Evolutionary conservation across 495 filamentous ascomycete species (phyloP).

Genomic region (Aspergillus heteromorphus): DNA sequence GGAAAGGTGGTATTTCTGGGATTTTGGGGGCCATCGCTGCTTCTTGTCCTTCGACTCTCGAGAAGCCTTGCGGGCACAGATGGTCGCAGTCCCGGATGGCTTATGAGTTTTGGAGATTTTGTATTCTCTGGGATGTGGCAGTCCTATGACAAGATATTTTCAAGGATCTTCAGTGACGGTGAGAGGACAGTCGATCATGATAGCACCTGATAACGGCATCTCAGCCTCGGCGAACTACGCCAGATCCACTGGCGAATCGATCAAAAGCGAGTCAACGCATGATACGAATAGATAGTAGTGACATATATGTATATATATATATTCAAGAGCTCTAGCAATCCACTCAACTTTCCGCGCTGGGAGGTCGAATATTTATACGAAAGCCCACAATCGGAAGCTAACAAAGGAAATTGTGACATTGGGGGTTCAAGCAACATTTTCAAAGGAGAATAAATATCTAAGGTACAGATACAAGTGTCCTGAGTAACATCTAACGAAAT

Average conservation of each 20-base stretch:
- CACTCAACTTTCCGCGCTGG: background rate
- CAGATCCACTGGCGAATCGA: background rate
- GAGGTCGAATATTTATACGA: background rate
- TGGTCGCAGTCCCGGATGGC: slow-evolving; percentile 64
- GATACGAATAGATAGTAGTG: no score
- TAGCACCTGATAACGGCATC: background rate
- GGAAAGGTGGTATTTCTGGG: slow-evolving; percentile 57
- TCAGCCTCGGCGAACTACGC: background rate
- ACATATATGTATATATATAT: no score
- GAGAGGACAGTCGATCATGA: slow-evolving; percentile 58
- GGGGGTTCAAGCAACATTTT: slow-evolving; percentile 35
- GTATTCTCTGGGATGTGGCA: slow-evolving; percentile 60
- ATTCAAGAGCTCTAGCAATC: background rate
- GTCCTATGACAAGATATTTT: slow-evolving; percentile 67
- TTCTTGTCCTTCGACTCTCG: slow-evolving; percentile 42
- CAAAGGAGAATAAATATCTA: slow-evolving; percentile 44
- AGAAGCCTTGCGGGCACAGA: slow-evolving; percentile 52
- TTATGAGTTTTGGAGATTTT: slow-evolving; percentile 39
- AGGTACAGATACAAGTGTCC: slow-evolving; percentile 47
- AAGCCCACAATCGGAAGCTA: slow-evolving; percentile 8
- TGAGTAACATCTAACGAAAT: slow-evolving; percentile 43
- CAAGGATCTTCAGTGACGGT: slow-evolving; percentile 73
- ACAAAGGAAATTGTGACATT: slow-evolving; percentile 40
- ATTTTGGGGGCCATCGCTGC: slow-evolving; percentile 56
- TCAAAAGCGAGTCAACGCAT: background rate